Evolutionary conservation across 495 filamentous ascomycete species (phyloP), one percentile per base, ranked within the genome.

Genomic region (Trichoderma orchidacearum): DNA sequence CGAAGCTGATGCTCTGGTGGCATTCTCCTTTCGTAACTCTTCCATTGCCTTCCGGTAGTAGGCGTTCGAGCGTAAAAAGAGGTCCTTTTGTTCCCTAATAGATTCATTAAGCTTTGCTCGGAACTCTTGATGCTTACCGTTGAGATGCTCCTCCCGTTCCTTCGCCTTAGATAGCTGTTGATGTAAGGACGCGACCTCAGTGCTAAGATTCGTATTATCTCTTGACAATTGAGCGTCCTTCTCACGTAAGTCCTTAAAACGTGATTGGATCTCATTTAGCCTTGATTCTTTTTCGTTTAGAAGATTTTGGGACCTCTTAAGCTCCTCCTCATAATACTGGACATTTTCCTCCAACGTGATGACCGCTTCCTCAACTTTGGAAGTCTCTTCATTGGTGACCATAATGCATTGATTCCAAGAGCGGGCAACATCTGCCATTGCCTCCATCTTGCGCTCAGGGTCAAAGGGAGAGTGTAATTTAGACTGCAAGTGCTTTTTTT

Each of bases 41-140:
- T 51, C n/a, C 27, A 32, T 32, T 13, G 23, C 31, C 5, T 51
- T 17, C 15, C 23, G 3, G 18, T 23, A 56, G 8, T 21, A 25
- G 8, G n/a, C 27, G 0, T n/a, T 12, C 0, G 55, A 17, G 18
- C 36, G 35, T 9, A 18, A 12, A 32, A 17, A 50, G 13, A 56
- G 15, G 13, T 51, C 55, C 25, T 56, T 35, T 4, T 56, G 55
- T 25, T 56, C 55, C 7, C 5, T 32, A 29, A 56, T 51, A n/a
- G 55, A 27, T 2, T 56, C 36, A 30, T 56, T 56, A 13, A 56
- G 27, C 17, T 51, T 28, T 1, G 17, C 7, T 23, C 38, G 34
- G 23, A 12, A n/a, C 6, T 12, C 23, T 27, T 38, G n/a, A n/a
- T 27, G n/a, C 11, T 38, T 36, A 6, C 21, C 29, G 15, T 55